Conservation (phyloP, 345 rosid genomes). For the Arabidopsis suecica region DNA sequence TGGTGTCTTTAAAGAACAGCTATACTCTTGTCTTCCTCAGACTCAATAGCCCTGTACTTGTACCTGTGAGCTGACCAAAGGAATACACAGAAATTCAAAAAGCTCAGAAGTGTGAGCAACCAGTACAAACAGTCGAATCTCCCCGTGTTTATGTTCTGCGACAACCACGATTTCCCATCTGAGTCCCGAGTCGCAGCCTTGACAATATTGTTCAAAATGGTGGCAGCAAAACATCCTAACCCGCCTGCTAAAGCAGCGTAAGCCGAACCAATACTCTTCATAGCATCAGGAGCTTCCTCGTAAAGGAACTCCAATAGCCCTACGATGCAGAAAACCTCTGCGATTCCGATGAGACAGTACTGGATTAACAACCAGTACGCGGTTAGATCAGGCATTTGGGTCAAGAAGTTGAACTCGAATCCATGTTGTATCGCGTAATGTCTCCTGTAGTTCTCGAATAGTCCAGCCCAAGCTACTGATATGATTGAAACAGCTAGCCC, state of each 20-base stretch:
- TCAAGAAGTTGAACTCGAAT: slow-evolving; percentile 57
- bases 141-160: slow-evolving; percentile 82
- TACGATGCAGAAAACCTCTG: slow-evolving; percentile 86
- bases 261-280: slow-evolving; percentile 97
- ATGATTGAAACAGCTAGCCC: slow-evolving; percentile 73
- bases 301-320: slow-evolving; percentile 84
- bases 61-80: slow-evolving; percentile 66
- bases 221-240: slow-evolving; percentile 80
- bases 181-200: slow-evolving; percentile 63
- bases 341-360: slow-evolving; percentile 85
- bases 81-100: slow-evolving; percentile 69
- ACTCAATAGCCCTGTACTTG: slow-evolving; percentile 63
- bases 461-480: slow-evolving; percentile 76
- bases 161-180: slow-evolving; percentile 67
- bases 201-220: slow-evolving; percentile 73
- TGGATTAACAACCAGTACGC: slow-evolving; percentile 89
- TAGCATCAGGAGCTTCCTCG: slow-evolving; percentile 95
- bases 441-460: slow-evolving; percentile 78
- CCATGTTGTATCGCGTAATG: slow-evolving; percentile 70
- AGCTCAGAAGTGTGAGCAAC: slow-evolving; percentile 68
- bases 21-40: slow-evolving; percentile 35
- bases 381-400: slow-evolving; percentile 67
- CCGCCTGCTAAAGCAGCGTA: slow-evolving; percentile 92
- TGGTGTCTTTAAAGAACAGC: slow-evolving; percentile 22
- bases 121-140: slow-evolving; percentile 83